phyloP scores from a whole-genome alignment of 106 monocot genomes.

The Hemerocallis citrina region DNA sequence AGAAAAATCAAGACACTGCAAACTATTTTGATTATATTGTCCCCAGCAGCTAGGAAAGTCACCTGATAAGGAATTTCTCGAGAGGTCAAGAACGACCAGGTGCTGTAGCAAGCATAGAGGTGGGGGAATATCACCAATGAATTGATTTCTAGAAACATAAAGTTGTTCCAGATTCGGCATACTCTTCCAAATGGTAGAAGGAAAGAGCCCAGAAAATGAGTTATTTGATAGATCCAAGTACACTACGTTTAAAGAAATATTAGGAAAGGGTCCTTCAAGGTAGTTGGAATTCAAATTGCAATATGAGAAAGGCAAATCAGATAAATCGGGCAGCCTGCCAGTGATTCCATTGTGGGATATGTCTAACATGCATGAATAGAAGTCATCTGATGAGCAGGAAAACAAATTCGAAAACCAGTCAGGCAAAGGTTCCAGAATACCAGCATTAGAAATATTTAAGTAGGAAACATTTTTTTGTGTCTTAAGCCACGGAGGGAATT shows the following conservation, averaged over 20 bases:
- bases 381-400: no score
- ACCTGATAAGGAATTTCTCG: slow-evolving; percentile 29
- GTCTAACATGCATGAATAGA: background rate
- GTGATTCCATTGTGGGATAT: slow-evolving; percentile 2
- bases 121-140: slow-evolving; percentile 10
- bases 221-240: slow-evolving; percentile 17
- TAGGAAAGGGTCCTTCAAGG: slow-evolving; percentile 8
- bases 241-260: background rate
- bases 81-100: slow-evolving; percentile 23
- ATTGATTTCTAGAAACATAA: slow-evolving; percentile 6
- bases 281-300: slow-evolving; percentile 15
- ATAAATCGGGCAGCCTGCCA: slow-evolving; percentile 6
- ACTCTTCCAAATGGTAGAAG: background rate
- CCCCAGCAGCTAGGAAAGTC: slow-evolving; percentile 28
- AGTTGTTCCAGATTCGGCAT: slow-evolving; percentile 6
- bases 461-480: background rate
- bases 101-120: slow-evolving; percentile 17
- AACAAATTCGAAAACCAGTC: slow-evolving; percentile 16
- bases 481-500: slow-evolving; percentile 11
- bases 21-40: no score
- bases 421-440: slow-evolving; percentile 12
- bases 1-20: slow-evolving; percentile 9
- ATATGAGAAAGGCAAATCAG: background rate
- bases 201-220: slow-evolving; percentile 16
- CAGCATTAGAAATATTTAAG: slow-evolving; percentile 1